A percentile compares a stretch with the other conserved stretches of the same genome.
Conservation (phyloP, 2,329 filamentous ascomycete species). For the Elsinoe perseae region DNA sequence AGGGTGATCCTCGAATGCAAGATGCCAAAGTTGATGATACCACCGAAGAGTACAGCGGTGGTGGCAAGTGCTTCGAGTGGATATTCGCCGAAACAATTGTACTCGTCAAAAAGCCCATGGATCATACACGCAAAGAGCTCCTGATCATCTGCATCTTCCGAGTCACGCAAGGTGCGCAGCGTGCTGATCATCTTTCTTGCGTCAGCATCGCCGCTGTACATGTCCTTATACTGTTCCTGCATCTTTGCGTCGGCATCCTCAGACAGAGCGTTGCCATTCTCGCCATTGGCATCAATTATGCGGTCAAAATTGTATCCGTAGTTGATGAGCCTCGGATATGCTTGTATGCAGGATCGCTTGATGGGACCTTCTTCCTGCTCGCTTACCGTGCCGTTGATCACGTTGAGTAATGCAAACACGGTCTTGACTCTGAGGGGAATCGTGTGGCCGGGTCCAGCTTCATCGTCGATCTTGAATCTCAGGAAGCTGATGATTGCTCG, state of each 20-base stretch:
- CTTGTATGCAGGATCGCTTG: slow-evolving; percentile 81
- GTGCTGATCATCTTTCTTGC: slow-evolving; percentile 79
- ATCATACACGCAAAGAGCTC: slow-evolving; percentile 99
- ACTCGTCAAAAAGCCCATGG: slow-evolving; percentile 94
- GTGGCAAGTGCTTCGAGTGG: slow-evolving; percentile 93
- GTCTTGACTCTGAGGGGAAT: slow-evolving; percentile 72
- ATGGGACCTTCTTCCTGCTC: slow-evolving; percentile 68
- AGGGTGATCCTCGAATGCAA: slow-evolving; percentile 75
- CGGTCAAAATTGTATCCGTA: slow-evolving; percentile 73
- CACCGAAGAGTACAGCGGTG: slow-evolving; percentile 91
- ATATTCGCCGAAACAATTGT: slow-evolving; percentile 89
- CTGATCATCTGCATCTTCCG: slow-evolving; percentile 73
- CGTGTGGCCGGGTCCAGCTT: slow-evolving; percentile 67
- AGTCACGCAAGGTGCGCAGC: slow-evolving; percentile 80
- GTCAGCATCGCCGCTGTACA: slow-evolving; percentile 88
- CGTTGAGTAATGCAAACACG: slow-evolving; percentile 69
- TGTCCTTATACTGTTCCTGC: slow-evolving; percentile 96
- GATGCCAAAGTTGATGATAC: slow-evolving; percentile 88
- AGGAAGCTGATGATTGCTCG: slow-evolving; percentile 70
- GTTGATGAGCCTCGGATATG: slow-evolving; percentile 91
- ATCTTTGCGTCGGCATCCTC: slow-evolving; percentile 77
- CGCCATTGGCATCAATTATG: slow-evolving; percentile 78
- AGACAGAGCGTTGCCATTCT: slow-evolving; percentile 72
- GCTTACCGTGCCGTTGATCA: slow-evolving; percentile 55
- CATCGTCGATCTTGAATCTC: slow-evolving; percentile 73